A percentile compares a stretch with the other conserved stretches of the same genome.
These are phyloP conservation scores for Erigeron philadelphicus DNA, from an alignment of 140 eudicot genomes.

Conservation along the genomic window DNA sequence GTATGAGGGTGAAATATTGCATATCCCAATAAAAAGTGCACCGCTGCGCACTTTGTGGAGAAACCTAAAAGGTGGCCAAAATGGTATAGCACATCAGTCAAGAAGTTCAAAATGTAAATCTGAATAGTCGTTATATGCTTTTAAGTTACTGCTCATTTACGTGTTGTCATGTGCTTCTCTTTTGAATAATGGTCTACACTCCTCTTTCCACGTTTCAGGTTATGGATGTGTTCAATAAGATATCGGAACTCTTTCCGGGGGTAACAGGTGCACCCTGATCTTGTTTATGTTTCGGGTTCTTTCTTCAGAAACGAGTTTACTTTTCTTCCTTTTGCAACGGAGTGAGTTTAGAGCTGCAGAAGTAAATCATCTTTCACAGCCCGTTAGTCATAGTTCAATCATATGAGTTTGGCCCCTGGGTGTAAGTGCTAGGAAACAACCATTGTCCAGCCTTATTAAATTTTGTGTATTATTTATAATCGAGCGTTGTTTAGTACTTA, in stretches of 20 bases:
- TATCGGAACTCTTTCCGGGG: constrained; percentile 93
- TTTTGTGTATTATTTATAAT: constrained; percentile 16
- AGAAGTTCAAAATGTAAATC: neutral
- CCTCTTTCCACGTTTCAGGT: constrained; percentile 42
- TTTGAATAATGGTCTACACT: neutral
- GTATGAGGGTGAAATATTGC: no score
- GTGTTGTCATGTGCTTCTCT: neutral
- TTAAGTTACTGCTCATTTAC: neutral
- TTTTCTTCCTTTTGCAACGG: constrained; percentile 22
- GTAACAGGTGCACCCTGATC: constrained; percentile 49
- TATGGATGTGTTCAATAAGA: constrained; percentile 85
- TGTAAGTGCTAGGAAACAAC: constrained; percentile 19
- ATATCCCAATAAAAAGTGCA: no score
- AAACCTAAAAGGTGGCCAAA: no score
- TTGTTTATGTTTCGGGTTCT: constrained; percentile 1
- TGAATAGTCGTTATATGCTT: neutral
- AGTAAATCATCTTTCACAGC: constrained; percentile 18
- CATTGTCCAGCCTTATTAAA: constrained; percentile 3
- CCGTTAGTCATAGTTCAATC: constrained; percentile 26
- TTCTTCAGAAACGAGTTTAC: constrained; percentile 12
- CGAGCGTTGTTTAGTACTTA: neutral
- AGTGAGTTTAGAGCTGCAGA: constrained; percentile 30
- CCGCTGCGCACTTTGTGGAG: no score
- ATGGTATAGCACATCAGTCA: neutral
- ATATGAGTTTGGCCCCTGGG: constrained; percentile 20